phyloP scores from a whole-genome alignment of 2,329 filamentous ascomycete genomes.

The Ophiosphaerella korrae region DNA sequence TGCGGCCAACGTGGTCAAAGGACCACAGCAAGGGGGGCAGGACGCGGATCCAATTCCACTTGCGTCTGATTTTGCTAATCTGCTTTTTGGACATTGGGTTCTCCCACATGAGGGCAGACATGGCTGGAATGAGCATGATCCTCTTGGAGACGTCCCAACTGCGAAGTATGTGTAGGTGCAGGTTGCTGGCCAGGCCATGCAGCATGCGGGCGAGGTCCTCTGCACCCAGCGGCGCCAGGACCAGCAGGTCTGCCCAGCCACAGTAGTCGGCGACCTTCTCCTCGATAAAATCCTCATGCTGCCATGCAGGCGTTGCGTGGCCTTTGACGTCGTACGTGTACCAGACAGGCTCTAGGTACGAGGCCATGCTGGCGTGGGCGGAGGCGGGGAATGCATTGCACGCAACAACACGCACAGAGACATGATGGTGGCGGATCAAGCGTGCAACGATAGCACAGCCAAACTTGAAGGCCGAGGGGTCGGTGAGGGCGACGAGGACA shows the following conservation, averaged over 20 bases:
- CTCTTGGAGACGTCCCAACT: conserved; percentile 88
- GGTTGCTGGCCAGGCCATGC: conserved; percentile 78
- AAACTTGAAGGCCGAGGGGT: conserved; percentile 67
- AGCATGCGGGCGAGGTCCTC: conserved; percentile 88
- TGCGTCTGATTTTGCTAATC: conserved; percentile 78
- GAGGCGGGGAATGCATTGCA: conserved; percentile 32
- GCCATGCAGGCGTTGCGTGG: conserved; percentile 24
- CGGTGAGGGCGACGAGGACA: conserved; percentile 69
- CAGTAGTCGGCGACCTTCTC: conserved; percentile 71
- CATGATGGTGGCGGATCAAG: conserved; percentile 71
- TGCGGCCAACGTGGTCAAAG: conserved; percentile 63
- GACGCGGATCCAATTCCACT: conserved; percentile 86
- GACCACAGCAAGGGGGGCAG: conserved; percentile 83
- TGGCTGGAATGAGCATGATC: conserved; percentile 82
- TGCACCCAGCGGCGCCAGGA: conserved; percentile 83
- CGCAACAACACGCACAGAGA: conserved; percentile 49
- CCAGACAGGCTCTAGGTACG: conserved; percentile 38
- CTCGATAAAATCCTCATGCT: conserved; percentile 40
- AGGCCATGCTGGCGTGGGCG: conserved; percentile 25
- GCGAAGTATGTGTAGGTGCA: conserved; percentile 79
- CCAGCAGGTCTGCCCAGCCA: conserved; percentile 85
- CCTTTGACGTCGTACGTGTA: conserved; percentile 33
- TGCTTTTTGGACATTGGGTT: conserved; percentile 89
- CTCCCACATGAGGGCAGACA: conserved; percentile 89
- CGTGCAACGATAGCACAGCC: conserved; percentile 69